Evolutionary conservation across 1,284 basidiomycete genomes (phyloP).

Genomic region (Naganishia sp.): DNA sequence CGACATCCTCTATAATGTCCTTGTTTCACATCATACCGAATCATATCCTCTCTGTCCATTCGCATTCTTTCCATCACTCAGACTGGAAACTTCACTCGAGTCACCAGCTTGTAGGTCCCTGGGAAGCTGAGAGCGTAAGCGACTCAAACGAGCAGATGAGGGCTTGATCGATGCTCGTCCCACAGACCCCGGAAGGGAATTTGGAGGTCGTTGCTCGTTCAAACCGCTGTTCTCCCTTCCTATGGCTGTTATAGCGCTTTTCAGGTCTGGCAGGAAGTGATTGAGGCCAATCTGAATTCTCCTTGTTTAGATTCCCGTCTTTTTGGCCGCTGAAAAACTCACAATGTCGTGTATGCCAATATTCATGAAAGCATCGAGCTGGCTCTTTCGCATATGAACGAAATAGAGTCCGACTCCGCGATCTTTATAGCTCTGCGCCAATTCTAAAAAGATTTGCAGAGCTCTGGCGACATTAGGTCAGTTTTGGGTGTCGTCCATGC

Average conservation of each 20-base stretch:
- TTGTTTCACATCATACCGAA: slow-evolving; percentile 2
- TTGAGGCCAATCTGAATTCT: slow-evolving; percentile 8
- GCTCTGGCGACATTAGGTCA: slow-evolving; percentile 59
- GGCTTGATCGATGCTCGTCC: too few species aligned
- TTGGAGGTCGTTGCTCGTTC: neutral
- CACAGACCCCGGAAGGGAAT: too few species aligned
- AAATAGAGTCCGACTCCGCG: slow-evolving; percentile 75
- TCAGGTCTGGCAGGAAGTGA: slow-evolving; percentile 27
- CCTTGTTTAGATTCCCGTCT: neutral
- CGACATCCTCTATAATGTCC: neutral
- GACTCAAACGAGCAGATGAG: neutral
- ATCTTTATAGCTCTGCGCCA: slow-evolving; percentile 69
- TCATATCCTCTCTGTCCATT: slow-evolving; percentile 8
- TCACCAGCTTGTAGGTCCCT: neutral
- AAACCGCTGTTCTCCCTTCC: slow-evolving; percentile 7
- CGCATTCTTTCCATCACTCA: neutral
- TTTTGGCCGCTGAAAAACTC: slow-evolving; percentile 29
- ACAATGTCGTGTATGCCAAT: slow-evolving; percentile 49
- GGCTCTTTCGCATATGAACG: slow-evolving; percentile 67
- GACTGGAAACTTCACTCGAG: slow-evolving; percentile 2
- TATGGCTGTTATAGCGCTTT: slow-evolving; percentile 8
- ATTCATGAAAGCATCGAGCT: slow-evolving; percentile 61
- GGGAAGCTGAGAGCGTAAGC: neutral
- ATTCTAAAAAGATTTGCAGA: slow-evolving; percentile 78
- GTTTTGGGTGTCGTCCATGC: neutral